Evolutionary conservation across 352 stramenopile species (phyloP).

Genomic region (Thalassiosira ordinaria): DNA sequence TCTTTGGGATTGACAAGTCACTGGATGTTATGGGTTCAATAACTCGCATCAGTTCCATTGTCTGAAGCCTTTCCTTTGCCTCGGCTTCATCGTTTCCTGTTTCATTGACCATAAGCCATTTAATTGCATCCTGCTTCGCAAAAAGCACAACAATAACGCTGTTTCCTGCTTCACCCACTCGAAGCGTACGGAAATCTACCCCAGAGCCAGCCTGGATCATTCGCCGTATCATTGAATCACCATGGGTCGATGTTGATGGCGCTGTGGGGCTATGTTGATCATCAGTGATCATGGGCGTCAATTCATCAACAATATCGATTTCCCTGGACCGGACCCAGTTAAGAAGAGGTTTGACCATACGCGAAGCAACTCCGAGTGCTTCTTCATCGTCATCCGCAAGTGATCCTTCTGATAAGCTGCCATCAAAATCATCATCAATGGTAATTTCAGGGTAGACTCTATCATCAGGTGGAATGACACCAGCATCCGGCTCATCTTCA

Average conservation of each 20-base stretch:
- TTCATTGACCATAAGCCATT: constrained; percentile 74
- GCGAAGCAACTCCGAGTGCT: constrained; percentile 63
- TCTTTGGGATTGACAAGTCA: constrained; percentile 64
- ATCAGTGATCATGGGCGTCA: constrained; percentile 58
- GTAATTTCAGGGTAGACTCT: constrained; percentile 21
- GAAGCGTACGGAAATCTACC: constrained; percentile 81
- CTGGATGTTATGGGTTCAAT: constrained; percentile 77
- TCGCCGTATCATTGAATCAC: constrained; percentile 72
- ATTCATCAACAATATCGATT: constrained; percentile 65
- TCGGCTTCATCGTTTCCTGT: constrained; percentile 62
- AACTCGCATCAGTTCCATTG: constrained; percentile 75
- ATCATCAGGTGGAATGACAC: constrained; percentile 22
- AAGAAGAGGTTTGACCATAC: constrained; percentile 76
- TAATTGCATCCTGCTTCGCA: constrained; percentile 72
- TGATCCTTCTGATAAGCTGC: constrained; percentile 65
- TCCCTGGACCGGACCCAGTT: constrained; percentile 78
- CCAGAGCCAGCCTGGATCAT: constrained; percentile 84
- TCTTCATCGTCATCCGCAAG: constrained; percentile 66
- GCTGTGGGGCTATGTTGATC: constrained; percentile 14
- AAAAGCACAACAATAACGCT: constrained; percentile 85
- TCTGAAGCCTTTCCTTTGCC: constrained; percentile 59
- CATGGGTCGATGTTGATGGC: constrained; percentile 33
- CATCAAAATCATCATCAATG: constrained; percentile 62
- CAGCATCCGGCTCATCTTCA: constrained; percentile 35
- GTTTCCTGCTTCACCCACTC: constrained; percentile 79